These are phyloP conservation scores for Penicillium samsonianum DNA, from an alignment of 495 filamentous ascomycete species.

Conservation along the genomic window DNA sequence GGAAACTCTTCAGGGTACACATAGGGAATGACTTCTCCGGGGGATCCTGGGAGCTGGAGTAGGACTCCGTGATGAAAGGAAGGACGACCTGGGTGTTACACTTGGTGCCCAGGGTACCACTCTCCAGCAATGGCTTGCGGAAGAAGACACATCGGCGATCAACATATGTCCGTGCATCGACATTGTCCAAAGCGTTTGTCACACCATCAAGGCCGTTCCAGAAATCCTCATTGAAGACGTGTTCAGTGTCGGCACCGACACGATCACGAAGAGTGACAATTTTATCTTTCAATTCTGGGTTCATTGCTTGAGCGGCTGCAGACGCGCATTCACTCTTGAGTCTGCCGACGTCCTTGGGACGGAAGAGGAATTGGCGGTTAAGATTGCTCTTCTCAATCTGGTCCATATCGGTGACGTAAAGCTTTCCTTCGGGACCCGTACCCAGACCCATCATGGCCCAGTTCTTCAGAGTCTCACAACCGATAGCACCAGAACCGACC, in stretches of 20 bases:
- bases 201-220: slow-evolving; percentile 90
- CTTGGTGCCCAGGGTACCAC: slow-evolving; percentile 96
- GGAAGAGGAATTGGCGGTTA: slow-evolving; percentile 96
- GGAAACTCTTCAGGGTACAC: slow-evolving; percentile 97
- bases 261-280: slow-evolving; percentile 84
- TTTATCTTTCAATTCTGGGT: slow-evolving; percentile 83
- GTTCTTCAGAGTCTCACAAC: slow-evolving; percentile 99
- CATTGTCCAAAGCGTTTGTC: slow-evolving; percentile 97
- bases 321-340: slow-evolving; percentile 97
- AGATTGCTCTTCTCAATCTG: slow-evolving; percentile 99
- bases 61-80: slow-evolving; percentile 89
- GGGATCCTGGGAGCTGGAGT: slow-evolving; percentile 97
- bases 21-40: slow-evolving; percentile 98
- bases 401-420: slow-evolving; percentile 95
- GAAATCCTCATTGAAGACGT: slow-evolving; percentile 93
- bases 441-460: slow-evolving; percentile 99
- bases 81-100: slow-evolving; percentile 97
- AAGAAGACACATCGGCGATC: slow-evolving; percentile 98
- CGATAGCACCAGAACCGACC: slow-evolving; percentile 95
- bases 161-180: slow-evolving; percentile 96
- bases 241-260: slow-evolving; percentile 88
- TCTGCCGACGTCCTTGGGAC: slow-evolving; percentile 89
- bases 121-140: slow-evolving; percentile 94
- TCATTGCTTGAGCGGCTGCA: slow-evolving; percentile 87
- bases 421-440: slow-evolving; percentile 82